A percentile compares a stretch with the other conserved stretches of the same genome.
Evolutionary conservation across 345 rosid genomes (phyloP).

Genomic region (Anastatica hierochuntica): DNA sequence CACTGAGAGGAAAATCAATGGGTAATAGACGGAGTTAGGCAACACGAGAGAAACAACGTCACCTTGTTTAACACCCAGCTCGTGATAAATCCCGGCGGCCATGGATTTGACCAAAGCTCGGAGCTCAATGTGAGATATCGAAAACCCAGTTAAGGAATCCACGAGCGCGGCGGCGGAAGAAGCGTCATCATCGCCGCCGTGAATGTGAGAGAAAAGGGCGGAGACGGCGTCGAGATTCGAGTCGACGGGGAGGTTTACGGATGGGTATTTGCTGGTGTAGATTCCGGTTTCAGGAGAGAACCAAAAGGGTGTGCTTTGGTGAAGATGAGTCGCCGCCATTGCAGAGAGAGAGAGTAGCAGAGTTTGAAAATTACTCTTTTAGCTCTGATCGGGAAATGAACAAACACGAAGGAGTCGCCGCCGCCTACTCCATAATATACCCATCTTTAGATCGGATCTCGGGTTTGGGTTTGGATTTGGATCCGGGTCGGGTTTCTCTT

Average conservation of each 20-base stretch:
- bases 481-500: too few species aligned
- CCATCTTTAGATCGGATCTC: too few species aligned
- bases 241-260: constrained; percentile 38
- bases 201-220: constrained; percentile 47
- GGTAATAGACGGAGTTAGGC: constrained; percentile 65
- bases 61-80: constrained; percentile 43
- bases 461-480: too few species aligned
- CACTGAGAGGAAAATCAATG: constrained; percentile 48
- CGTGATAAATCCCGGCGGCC: constrained; percentile 44
- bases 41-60: constrained; percentile 56
- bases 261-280: constrained; percentile 43
- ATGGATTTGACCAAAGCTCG: constrained; percentile 36
- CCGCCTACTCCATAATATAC: too few species aligned
- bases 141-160: constrained; percentile 50
- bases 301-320: constrained; percentile 17
- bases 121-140: constrained; percentile 47
- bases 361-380: background rate
- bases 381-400: background rate
- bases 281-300: constrained; percentile 38
- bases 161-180: constrained; percentile 33
- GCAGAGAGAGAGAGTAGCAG: background rate
- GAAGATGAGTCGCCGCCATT: constrained; percentile 19
- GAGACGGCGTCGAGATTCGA: constrained; percentile 54
- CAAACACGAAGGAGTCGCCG: too few species aligned
- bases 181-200: constrained; percentile 12